These are phyloP conservation scores for Pichia gijzeniarum DNA, from an alignment of 805 yeast species.

Conservation along the genomic window DNA sequence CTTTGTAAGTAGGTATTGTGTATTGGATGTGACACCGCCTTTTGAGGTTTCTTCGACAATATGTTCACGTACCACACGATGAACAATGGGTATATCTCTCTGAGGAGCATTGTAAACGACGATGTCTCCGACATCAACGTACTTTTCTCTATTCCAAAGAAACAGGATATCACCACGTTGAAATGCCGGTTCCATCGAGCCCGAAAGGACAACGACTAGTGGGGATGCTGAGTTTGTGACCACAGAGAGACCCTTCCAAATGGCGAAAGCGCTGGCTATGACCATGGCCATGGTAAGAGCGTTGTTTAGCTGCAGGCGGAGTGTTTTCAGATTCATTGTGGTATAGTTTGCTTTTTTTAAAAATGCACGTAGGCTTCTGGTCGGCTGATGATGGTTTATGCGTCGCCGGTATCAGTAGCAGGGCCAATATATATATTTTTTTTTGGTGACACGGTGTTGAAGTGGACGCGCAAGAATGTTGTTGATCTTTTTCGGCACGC, in stretches of 20 bases:
- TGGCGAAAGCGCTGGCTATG: conserved; percentile 81
- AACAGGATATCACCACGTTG: conserved; percentile 94
- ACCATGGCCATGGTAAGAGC: conserved; percentile 70
- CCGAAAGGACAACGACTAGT: conserved; percentile 92
- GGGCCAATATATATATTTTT: too few species aligned
- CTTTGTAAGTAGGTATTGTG: conserved; percentile 76
- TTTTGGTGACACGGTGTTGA: too few species aligned
- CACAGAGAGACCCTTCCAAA: conserved; percentile 80
- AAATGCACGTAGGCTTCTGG: too few species aligned
- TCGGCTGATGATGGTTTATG: too few species aligned
- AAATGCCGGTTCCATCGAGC: conserved; percentile 99
- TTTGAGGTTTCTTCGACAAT: conserved; percentile 27
- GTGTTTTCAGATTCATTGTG: conserved; percentile 25
- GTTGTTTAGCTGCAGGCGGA: conserved; percentile 32
- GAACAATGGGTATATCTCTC: conserved; percentile 91
- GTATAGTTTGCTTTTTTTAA: neutral
- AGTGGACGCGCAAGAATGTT: too few species aligned
- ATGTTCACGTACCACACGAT: conserved; percentile 87
- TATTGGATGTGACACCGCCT: too few species aligned
- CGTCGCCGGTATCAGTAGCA: too few species aligned
- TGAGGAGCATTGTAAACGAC: conserved; percentile 85
- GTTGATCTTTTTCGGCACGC: too few species aligned
- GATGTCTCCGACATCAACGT: conserved; percentile 77
- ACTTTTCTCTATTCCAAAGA: conserved; percentile 75
- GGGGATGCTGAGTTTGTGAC: conserved; percentile 84